Conservation (phyloP, 1,139 yeast genomes). For the Candida albicans region DNA sequence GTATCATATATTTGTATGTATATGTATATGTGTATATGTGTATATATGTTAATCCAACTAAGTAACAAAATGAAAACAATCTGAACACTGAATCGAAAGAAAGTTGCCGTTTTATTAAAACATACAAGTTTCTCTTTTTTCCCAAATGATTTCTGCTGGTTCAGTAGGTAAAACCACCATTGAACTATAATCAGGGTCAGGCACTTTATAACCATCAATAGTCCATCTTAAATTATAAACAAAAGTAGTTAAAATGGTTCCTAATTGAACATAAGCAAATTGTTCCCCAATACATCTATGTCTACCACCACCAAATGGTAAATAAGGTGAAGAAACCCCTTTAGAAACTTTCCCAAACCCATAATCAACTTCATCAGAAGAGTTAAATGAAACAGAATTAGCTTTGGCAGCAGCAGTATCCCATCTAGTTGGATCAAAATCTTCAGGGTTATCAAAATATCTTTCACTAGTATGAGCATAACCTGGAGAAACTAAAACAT, state of each 20-base stretch:
- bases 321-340: constrained; percentile 93
- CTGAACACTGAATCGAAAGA: too few species aligned
- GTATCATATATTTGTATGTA: not conserved
- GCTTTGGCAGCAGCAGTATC: constrained; percentile 39
- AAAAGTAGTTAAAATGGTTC: constrained; percentile 75
- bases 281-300: constrained; percentile 99
- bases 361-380: constrained; percentile 69
- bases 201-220: constrained; percentile 60
- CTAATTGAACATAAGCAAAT: constrained; percentile 93
- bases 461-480: constrained; percentile 75
- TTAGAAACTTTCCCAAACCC: constrained; percentile 95
- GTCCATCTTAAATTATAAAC: constrained; percentile 80
- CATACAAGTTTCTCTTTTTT: constrained; percentile 49
- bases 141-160: constrained; percentile 82
- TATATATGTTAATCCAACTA: not conserved
- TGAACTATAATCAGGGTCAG: constrained; percentile 80
- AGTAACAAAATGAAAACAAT: too few species aligned
- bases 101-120: constrained; percentile 15
- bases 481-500: constrained; percentile 92
- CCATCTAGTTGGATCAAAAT: constrained; percentile 91
- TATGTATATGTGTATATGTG: not conserved
- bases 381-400: constrained; percentile 30
- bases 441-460: constrained; percentile 72
- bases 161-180: constrained; percentile 89
- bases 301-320: constrained; percentile 99